Percentiles rank a stretch among this genome's conserved stretches.
phyloP scores from a whole-genome alignment of 768 basidiomycete species.

The Brasilioporus rufonigricans region DNA sequence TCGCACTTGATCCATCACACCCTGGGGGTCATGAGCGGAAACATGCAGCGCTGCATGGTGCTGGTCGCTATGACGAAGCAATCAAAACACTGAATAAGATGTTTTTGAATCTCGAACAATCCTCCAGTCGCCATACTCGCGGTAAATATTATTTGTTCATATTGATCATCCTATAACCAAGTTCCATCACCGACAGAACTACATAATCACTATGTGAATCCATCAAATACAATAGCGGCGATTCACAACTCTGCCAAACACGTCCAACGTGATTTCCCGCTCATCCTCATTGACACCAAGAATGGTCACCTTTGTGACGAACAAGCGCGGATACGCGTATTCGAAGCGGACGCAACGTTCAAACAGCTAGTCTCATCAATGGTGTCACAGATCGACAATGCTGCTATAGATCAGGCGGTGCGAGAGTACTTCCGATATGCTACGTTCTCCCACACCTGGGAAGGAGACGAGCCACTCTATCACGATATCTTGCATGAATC shows the following conservation, averaged over 20 bases:
- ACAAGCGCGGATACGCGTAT: background rate
- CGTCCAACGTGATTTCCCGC: constrained; percentile 8
- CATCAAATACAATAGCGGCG: constrained; percentile 2
- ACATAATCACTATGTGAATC: background rate
- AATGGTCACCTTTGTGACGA: constrained; percentile 15
- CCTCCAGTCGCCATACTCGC: background rate
- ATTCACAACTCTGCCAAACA: background rate
- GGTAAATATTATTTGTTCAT: constrained; percentile 1
- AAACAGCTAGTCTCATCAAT: constrained; percentile 18
- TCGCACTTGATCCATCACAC: constrained; percentile 11
- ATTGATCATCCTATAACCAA: background rate
- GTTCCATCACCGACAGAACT: background rate
- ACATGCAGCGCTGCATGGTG: constrained; percentile 13
- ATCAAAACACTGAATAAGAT: constrained; percentile 10
- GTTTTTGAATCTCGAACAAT: constrained; percentile 1
- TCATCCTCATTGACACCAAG: constrained; percentile 13
- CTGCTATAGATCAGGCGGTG: constrained; percentile 1
- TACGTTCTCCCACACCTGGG: constrained; percentile 27
- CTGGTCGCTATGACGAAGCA: constrained; percentile 16
- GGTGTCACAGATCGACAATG: background rate
- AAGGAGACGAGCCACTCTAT: constrained; percentile 15
- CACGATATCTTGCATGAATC: constrained; percentile 11
- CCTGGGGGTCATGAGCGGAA: constrained; percentile 10
- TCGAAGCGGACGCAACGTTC: constrained; percentile 11
- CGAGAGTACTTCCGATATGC: constrained; percentile 17